phyloP scores from a whole-genome alignment of 2,329 filamentous ascomycete genomes.

The Penicillium sp. region DNA sequence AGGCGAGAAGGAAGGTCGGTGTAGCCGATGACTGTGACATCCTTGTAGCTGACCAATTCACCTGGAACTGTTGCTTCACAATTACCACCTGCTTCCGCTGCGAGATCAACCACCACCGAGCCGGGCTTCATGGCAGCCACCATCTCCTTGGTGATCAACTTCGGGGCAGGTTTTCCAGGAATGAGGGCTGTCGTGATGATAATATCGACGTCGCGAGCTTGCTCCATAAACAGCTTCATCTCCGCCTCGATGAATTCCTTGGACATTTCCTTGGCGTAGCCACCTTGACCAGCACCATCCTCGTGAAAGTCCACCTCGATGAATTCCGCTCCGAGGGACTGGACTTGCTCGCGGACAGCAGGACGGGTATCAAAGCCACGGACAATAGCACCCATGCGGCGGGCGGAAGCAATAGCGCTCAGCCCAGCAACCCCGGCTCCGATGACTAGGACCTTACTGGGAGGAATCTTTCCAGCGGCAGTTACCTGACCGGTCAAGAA shows the following conservation, averaged over 20 bases:
- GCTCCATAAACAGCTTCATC: conserved; percentile 86
- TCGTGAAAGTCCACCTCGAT: conserved; percentile 80
- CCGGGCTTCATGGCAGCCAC: conserved; percentile 82
- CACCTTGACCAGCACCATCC: conserved; percentile 75
- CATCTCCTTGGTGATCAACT: conserved; percentile 75
- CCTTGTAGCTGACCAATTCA: conserved; percentile 63
- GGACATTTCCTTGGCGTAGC: conserved; percentile 91
- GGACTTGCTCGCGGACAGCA: conserved; percentile 82
- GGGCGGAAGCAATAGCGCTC: conserved; percentile 79
- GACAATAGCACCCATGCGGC: conserved; percentile 80
- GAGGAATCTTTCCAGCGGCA: conserved; percentile 82
- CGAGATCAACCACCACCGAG: conserved; percentile 80
- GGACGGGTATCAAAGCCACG: conserved; percentile 85
- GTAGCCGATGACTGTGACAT: conserved; percentile 81
- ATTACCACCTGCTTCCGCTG: conserved; percentile 81
- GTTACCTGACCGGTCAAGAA: conserved; percentile 87
- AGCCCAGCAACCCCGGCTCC: conserved; percentile 84
- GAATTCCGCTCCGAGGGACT: conserved; percentile 84
- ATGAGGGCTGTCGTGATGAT: conserved; percentile 91
- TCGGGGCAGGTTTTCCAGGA: conserved; percentile 74
- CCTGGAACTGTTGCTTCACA: conserved; percentile 75
- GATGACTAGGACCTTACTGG: conserved; percentile 84
- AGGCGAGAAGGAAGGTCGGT: conserved; percentile 82
- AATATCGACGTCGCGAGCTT: conserved; percentile 82
- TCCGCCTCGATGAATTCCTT: conserved; percentile 89